Conservation (phyloP, 2,329 filamentous ascomycete genomes). For the Elsinoe necatrix region DNA sequence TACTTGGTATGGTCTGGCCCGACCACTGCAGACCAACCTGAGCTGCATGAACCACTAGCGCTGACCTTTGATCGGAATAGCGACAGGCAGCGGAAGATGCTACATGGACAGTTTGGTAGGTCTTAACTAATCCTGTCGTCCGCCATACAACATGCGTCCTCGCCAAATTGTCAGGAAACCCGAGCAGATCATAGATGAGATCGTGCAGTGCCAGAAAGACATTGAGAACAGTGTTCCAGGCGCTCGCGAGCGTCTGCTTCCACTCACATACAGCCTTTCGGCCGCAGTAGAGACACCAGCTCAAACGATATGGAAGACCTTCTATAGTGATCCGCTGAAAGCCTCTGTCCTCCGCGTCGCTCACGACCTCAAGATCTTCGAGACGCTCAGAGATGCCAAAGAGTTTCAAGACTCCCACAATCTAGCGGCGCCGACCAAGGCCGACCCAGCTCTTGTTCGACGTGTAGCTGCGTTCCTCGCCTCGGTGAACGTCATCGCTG, state of each 20-base stretch:
- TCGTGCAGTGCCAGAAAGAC: neutral
- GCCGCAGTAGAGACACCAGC: slow-evolving; percentile 1
- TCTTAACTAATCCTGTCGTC: neutral
- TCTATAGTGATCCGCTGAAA: neutral
- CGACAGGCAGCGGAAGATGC: neutral
- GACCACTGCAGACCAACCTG: neutral
- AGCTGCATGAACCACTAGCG: neutral
- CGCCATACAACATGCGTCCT: neutral
- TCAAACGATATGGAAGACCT: neutral
- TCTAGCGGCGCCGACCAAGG: slow-evolving; percentile 15
- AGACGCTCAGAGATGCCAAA: neutral
- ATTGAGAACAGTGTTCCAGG: neutral
- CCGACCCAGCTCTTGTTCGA: slow-evolving; percentile 17
- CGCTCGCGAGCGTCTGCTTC: neutral
- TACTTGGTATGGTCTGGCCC: neutral
- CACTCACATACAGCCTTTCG: neutral
- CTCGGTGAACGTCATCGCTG: slow-evolving; percentile 13
- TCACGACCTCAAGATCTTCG: slow-evolving; percentile 11
- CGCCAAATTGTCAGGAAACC: neutral
- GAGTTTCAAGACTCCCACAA: neutral
- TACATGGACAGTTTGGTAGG: neutral
- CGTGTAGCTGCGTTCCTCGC: slow-evolving; percentile 18
- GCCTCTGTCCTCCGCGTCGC: neutral
- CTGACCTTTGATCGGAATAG: neutral
- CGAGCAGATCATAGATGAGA: neutral